phyloP scores from a whole-genome alignment of 2,329 filamentous ascomycete species.

The Alternaria triticimaculans region DNA sequence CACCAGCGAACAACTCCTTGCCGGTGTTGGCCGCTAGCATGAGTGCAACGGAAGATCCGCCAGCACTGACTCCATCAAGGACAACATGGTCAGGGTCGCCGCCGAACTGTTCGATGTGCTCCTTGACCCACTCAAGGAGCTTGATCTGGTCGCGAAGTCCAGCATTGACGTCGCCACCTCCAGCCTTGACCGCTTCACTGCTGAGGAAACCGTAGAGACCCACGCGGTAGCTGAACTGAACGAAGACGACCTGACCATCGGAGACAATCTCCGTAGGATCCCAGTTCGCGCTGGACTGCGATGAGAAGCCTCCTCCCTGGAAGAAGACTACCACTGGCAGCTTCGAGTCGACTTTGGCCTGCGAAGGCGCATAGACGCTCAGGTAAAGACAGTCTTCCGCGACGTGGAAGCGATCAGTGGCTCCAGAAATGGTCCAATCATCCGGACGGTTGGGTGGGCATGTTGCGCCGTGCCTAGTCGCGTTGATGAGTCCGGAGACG shows the following conservation, averaged over 20 bases:
- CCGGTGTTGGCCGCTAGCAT: slow-evolving; percentile 50
- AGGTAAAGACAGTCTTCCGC: slow-evolving; percentile 75
- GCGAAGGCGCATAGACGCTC: slow-evolving; percentile 67
- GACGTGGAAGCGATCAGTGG: slow-evolving; percentile 21
- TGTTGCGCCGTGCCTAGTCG: slow-evolving; percentile 40
- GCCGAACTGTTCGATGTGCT: slow-evolving; percentile 70
- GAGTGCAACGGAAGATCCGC: slow-evolving; percentile 54
- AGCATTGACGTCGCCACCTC: slow-evolving; percentile 66
- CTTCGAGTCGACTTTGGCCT: slow-evolving; percentile 56
- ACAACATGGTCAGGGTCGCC: slow-evolving; percentile 72
- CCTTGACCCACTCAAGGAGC: slow-evolving; percentile 72
- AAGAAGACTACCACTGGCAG: slow-evolving; percentile 71
- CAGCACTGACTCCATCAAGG: slow-evolving; percentile 72
- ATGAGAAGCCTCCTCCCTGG: slow-evolving; percentile 56
- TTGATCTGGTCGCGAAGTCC: slow-evolving; percentile 75
- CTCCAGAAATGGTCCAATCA: slow-evolving; percentile 26
- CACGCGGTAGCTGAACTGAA: slow-evolving; percentile 79
- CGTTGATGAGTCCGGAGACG: slow-evolving; percentile 15
- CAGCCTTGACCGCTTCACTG: slow-evolving; percentile 58
- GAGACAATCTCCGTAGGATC: slow-evolving; percentile 70
- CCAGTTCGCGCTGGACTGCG: slow-evolving; percentile 58
- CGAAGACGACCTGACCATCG: slow-evolving; percentile 68
- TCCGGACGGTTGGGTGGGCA: slow-evolving; percentile 39
- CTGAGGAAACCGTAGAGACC: slow-evolving; percentile 76
- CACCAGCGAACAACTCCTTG: slow-evolving; percentile 58